Evolutionary conservation across 352 stramenopile species (phyloP).

Genomic region (Globisporangium rhizosaccharum): DNA sequence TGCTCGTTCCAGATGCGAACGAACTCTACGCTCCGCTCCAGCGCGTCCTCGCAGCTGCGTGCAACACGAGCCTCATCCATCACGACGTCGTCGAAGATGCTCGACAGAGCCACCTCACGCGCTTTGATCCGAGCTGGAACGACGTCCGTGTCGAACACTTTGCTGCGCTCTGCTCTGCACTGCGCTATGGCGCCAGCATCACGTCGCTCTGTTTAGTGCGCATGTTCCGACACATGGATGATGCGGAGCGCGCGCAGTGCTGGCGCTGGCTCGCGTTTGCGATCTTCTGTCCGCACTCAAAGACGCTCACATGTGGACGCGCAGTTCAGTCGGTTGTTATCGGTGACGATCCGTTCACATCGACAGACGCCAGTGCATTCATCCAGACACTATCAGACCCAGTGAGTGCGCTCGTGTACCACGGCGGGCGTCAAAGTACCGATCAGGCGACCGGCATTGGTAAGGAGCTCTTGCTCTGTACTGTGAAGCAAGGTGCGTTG

Average conservation of each 20-base stretch:
- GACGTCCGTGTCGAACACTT: constrained; percentile 9
- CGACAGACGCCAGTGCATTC: background rate
- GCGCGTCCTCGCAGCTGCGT: too few species aligned
- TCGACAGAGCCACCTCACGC: background rate
- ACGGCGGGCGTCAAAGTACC: too few species aligned
- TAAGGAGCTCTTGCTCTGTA: background rate
- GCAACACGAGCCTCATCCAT: too few species aligned
- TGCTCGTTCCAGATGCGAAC: too few species aligned
- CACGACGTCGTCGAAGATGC: too few species aligned
- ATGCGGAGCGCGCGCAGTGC: background rate
- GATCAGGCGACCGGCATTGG: background rate
- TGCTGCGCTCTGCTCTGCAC: constrained; percentile 20
- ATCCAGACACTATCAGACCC: background rate
- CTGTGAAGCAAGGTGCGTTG: background rate
- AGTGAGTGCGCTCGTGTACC: background rate
- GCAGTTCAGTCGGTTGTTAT: background rate
- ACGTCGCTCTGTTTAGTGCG: background rate
- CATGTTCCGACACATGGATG: background rate
- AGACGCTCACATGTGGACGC: background rate
- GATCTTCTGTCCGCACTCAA: background rate
- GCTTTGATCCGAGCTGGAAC: background rate
- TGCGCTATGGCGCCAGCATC: background rate
- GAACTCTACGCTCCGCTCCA: too few species aligned
- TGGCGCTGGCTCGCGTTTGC: background rate
- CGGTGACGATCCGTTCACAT: background rate